Evolutionary conservation across 441 rosid genomes (phyloP).

Genomic region (Daphne laureola): DNA sequence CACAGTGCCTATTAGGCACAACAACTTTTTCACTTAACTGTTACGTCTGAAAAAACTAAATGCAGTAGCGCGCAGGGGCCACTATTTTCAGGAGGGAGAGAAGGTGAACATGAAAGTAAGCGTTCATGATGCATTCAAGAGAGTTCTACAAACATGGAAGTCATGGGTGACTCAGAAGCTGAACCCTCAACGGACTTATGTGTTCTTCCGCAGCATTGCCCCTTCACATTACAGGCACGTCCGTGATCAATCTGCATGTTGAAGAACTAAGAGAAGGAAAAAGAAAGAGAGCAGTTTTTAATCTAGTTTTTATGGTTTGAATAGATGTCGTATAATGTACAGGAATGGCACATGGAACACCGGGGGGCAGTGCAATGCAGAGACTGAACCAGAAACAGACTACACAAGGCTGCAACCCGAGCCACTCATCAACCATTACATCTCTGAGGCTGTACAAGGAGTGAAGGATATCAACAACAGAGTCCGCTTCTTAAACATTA

Average conservation of each 20-base stretch:
- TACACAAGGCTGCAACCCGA: conserved; percentile 37
- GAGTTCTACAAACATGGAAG: conserved; percentile 68
- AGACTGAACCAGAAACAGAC: conserved; percentile 48
- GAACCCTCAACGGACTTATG: conserved; percentile 39
- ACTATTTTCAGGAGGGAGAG: conserved; percentile 65
- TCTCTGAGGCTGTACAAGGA: conserved; percentile 35
- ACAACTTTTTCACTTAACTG: no score
- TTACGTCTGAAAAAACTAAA: no score
- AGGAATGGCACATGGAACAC: conserved; percentile 76
- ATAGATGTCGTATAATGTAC: conserved; percentile 15
- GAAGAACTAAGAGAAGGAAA: neutral
- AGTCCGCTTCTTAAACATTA: conserved; percentile 60
- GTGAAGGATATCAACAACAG: conserved; percentile 33
- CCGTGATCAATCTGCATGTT: neutral
- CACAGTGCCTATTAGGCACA: no score
- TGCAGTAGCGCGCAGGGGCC: conserved; percentile 66
- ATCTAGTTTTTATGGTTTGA: conserved; percentile 6
- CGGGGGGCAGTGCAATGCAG: conserved; percentile 60
- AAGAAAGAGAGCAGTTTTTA: neutral
- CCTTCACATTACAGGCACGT: conserved; percentile 78
- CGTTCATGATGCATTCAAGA: conserved; percentile 57
- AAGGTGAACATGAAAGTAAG: conserved; percentile 57
- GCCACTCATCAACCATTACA: conserved; percentile 38
- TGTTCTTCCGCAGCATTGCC: conserved; percentile 76
- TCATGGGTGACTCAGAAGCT: conserved; percentile 43